Evolutionary conservation across 1,284 basidiomycete species (phyloP).

Genomic region (Sporisorium scitamineum): DNA sequence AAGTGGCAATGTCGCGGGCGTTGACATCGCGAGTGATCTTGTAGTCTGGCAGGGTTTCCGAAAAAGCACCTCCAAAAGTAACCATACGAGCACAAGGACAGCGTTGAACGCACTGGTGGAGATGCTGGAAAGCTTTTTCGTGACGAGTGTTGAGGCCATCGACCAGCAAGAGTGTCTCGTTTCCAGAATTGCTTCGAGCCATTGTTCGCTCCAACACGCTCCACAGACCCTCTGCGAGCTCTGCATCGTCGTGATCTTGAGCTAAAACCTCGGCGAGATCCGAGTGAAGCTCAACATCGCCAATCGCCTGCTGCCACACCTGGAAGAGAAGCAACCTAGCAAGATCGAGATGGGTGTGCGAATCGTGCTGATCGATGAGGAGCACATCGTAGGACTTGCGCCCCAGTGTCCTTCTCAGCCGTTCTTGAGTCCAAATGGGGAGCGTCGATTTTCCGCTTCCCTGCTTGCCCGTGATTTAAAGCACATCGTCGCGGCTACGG

Average conservation of each 20-base stretch:
- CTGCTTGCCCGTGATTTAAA: constrained; percentile 5
- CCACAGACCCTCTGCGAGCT: background rate
- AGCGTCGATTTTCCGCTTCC: constrained; percentile 6
- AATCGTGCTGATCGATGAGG: constrained; percentile 5
- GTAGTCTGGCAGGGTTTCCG: constrained; percentile 38
- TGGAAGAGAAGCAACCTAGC: constrained; percentile 4
- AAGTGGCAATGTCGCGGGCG: constrained; percentile 17
- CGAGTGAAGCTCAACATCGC: constrained; percentile 2
- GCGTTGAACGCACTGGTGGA: background rate
- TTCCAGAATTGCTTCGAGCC: background rate
- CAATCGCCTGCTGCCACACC: background rate
- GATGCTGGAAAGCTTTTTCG: constrained; percentile 4
- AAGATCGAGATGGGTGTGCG: constrained; percentile 3
- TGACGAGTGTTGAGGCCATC: constrained; percentile 4
- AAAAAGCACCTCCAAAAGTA: constrained; percentile 2
- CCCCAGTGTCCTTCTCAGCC: constrained; percentile 1
- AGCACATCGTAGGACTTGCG: constrained; percentile 11
- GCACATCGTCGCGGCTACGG: constrained; percentile 5
- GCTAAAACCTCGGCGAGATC: background rate
- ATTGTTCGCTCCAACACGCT: background rate
- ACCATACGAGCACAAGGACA: constrained; percentile 2
- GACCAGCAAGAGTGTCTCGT: constrained; percentile 3
- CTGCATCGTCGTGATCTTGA: background rate
- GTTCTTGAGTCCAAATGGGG: constrained; percentile 5
- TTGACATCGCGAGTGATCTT: constrained; percentile 23